Base-by-base conservation (phyloP, 106 monocot genomes). In the Alisma plantagoaquatica region DNA sequence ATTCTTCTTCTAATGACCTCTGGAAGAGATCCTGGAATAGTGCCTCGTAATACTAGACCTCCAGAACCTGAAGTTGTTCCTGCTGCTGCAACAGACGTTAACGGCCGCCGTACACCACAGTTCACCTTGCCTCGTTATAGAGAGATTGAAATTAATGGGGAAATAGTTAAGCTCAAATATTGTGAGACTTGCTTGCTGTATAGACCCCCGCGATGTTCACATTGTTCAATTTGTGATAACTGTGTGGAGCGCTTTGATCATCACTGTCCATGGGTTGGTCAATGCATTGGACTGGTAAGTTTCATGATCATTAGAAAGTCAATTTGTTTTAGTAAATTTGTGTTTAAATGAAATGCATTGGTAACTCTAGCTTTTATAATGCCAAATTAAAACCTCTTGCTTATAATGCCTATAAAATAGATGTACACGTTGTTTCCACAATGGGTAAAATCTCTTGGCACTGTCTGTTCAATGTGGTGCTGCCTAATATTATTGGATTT, bases 151-250 rank as follows among this genome's bases (percentile, higher is more conserved):
- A 59, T 70, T 6, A 65, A 70, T 65, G 49, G 65, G 17, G 56
- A 54, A 26, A 59, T 18, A 28, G 65, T 70, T 16, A 76, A 60
- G 31, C 28, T 76, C 42, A 76, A 76, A 54, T 76, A 76, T 24
- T 76, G 70, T 56, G 60, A 71, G 31, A 76, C 76, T 10, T 76
- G 76, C 56, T 61, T 70, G 70, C 56, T 76, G 11, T 76, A 76
- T 61, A 43, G 76, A 19, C 76, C 76, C 57, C 76, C 76, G 38
- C 70, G 76, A 18, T 70, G 76, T 51, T 76, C 76, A 17, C 70
- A 76, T 53, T 70, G 76, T 52, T 70, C 70, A 41, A 71, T 76
- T 18, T 75, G 75, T 70, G 66, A 76, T 56, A 76, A 76, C 35
- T 76, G 76, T 32, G 70, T 76, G 2, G 65, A 76, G 21, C 70